phyloP scores from a whole-genome alignment of 441 rosid genomes.

The Corymbia calophylla region DNA sequence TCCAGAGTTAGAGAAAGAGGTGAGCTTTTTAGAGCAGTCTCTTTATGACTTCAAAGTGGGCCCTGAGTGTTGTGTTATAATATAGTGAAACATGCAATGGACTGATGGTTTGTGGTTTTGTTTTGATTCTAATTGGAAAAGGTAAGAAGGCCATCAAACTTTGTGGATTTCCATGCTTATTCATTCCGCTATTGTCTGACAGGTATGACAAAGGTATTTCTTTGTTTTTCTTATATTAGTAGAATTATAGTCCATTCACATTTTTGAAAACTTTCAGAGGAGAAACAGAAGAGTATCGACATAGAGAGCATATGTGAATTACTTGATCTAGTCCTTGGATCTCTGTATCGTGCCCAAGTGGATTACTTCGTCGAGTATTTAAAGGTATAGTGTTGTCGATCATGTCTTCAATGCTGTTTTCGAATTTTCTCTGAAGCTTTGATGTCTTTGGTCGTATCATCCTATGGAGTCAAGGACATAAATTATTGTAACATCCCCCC shows the following conservation, averaged over 20 bases:
- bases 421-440: neutral
- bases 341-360: slow-evolving; percentile 59
- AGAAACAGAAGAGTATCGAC: slow-evolving; percentile 88
- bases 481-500: neutral
- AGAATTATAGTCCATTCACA: neutral
- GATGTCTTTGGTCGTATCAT: neutral
- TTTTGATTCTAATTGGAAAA: slow-evolving; percentile 10
- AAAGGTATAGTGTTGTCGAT: slow-evolving; percentile 30
- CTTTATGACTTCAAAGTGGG: neutral
- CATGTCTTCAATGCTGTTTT: neutral
- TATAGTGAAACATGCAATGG: neutral
- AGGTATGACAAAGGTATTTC: slow-evolving; percentile 26
- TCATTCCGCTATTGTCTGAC: slow-evolving; percentile 88
- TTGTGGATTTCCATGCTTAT: slow-evolving; percentile 76
- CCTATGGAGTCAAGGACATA: neutral
- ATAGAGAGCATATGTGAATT: slow-evolving; percentile 79
- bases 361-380: slow-evolving; percentile 69
- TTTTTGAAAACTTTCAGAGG: slow-evolving; percentile 43
- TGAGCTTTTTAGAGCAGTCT: neutral
- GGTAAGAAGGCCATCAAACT: slow-evolving; percentile 64
- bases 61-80: neutral
- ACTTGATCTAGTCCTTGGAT: slow-evolving; percentile 70
- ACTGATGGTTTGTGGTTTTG: neutral
- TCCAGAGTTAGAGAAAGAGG: slow-evolving; percentile 64
- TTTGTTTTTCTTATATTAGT: neutral